Base-by-base conservation (phyloP, 805 yeast genomes). In the Ogataea nitratoaversa region DNA sequence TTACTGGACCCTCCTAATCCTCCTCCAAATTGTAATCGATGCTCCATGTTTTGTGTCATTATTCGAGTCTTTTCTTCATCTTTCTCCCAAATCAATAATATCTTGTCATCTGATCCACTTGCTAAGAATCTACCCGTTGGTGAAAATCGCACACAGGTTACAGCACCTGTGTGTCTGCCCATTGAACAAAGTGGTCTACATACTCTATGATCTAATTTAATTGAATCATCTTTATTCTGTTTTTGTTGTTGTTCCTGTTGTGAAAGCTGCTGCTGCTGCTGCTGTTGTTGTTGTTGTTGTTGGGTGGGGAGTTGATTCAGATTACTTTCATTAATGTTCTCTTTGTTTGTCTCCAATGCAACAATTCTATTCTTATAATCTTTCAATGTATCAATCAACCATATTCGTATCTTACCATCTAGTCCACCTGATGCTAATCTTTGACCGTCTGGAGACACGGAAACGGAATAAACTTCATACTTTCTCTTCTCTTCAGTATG, bases 141-240 rank as follows among this genome's bases (percentile, higher is more conserved):
- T 1, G 95, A 85, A 59, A 93, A 93, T 52, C 90, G 74, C 19
- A 93, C 93, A 41, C 88, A 82, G 1, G 99, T 93, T 4, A 93
- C 97, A 2, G 96, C 96, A 36, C 99, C 99, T 18, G 93, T 88
- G 57, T 93, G 99, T 40, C 96, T 75, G 29, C 93, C 82, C 95
- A 93, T 87, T 20, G 93, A 82, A 42, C 95, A 87, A 14, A 90
- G 62, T 4, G 95, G 95, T 22, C 75, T 60, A 42, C 72, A 65
- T n/a, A 51, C 42, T 4, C 52, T 44, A 4, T 53, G 54, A 33
- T 67, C 70, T 12, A 52, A 53, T 46, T 41, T 46, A 11, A 49
- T 29, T 36, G 36, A 20, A 16, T 30, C 13, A 27, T 24, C 16
- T 27, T 30, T 19, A 13, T 11, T 30, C 22, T 30, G 17, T 19